These are phyloP conservation scores for Spiraea crenata DNA, from an alignment of 331 rosid species.

Conservation along the genomic window DNA sequence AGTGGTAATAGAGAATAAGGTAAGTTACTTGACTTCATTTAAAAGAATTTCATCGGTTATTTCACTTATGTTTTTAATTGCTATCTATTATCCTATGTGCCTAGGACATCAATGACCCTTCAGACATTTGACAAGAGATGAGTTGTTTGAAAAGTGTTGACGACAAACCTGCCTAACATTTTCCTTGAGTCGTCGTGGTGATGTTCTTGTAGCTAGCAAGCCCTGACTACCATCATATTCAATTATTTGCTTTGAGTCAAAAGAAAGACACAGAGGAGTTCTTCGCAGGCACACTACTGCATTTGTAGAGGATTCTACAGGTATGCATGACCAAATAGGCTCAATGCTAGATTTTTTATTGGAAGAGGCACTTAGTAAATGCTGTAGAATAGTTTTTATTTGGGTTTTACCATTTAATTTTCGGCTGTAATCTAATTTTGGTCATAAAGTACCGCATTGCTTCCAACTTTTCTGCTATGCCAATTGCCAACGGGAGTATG, in stretches of 20 bases:
- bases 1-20: slow-evolving; percentile 57
- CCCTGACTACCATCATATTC: too few relatives aligned
- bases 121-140: slow-evolving; percentile 31
- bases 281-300: background rate
- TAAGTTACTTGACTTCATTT: slow-evolving; percentile 5
- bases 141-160: background rate
- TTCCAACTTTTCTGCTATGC: too few relatives aligned
- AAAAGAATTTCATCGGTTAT: background rate
- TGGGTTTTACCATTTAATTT: background rate
- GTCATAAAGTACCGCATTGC: background rate
- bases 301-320: background rate
- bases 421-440: background rate
- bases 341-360: background rate
- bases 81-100: slow-evolving; percentile 6
- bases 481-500: too few relatives aligned
- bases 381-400: background rate
- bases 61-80: background rate
- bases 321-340: slow-evolving; percentile 8
- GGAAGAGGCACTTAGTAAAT: background rate
- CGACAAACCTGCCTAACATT: background rate
- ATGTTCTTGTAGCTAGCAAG: background rate
- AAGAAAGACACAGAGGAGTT: background rate
- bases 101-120: slow-evolving; percentile 52
- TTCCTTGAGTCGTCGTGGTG: background rate
- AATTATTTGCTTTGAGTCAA: background rate